Evolutionary conservation across 176 grass and related monocot species (phyloP), one percentile per base, ranked within the genome.

Genomic region (Cymbopogon citratus): DNA sequence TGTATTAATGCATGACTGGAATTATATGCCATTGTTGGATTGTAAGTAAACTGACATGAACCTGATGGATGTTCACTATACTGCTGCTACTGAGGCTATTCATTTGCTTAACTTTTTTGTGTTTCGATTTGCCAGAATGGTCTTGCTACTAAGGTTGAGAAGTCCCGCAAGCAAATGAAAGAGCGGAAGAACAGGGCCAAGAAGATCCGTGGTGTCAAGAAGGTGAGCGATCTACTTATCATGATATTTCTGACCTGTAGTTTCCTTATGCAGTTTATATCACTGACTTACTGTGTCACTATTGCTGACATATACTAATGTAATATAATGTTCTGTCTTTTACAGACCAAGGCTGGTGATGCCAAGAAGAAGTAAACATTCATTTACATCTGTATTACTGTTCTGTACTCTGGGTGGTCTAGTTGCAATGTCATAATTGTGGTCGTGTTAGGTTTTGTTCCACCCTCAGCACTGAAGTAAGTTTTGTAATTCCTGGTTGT

Each of bases 161-260:
- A 91, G 54, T 91, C 92, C 19, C 87, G 92, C 80, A 94, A 94
- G 73, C 88, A 94, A 79, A 91, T 94, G 81, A 94, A 94, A 66
- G 92, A 94, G 79, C 87, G 89, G 54, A 94, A 91, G 81, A 94
- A 94, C 80, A 91, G 92, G 49, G 69, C 92, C 41, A 94, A 87
- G 89, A 94, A 94, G 63, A 75, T 91, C 46, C 92, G 86, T 43
- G 86, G 92, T 80, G 86, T 94, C 62, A 91, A 91, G 86, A 94
- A 94, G 89, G 92, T 94, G 65, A 84, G 74, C 27, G 73, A 79
- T 56, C 41, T 77, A 69, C 45, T 59, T 48, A 39, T 78, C 23
- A 74, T n/a, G 34, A 46, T 19, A 43, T 25, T 56, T 31, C 3
- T 36, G 23, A 2, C 19, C 23, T 64, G 14, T 3, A 14, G 9